Conservation (phyloP, 1,284 basidiomycete species). For the Papiliotrema laurentii region DNA sequence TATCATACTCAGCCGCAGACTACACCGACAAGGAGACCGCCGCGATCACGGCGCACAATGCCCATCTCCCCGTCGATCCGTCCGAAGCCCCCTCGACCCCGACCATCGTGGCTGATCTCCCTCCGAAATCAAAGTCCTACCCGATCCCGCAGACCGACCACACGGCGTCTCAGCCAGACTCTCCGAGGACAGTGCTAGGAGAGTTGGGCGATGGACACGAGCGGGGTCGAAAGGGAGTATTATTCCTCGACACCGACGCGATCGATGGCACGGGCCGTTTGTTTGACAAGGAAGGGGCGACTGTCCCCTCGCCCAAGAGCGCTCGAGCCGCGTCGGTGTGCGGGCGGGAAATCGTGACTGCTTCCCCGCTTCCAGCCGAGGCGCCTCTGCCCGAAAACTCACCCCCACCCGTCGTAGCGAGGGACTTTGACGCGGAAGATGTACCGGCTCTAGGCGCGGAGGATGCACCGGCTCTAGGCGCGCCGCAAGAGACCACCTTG, state of each 20-base stretch:
- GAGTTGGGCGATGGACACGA: background rate
- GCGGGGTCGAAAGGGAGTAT: background rate
- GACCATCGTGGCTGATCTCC: conserved; percentile 22
- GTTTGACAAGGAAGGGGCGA: conserved; percentile 2
- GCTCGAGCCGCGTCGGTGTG: background rate
- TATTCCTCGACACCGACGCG: conserved; percentile 6
- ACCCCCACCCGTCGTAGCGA: background rate
- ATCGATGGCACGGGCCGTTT: conserved; percentile 9
- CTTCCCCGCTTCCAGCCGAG: conserved; percentile 8
- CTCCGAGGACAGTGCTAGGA: background rate
- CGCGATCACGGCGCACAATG: conserved; percentile 24
- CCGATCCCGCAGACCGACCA: conserved; percentile 3
- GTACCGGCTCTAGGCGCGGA: background rate
- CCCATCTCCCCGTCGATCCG: conserved; percentile 7
- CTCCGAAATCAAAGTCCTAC: conserved; percentile 28
- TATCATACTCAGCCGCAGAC: conserved; percentile 7
- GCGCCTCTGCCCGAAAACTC: conserved; percentile 9
- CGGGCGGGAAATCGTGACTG: background rate
- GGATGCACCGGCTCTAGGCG: background rate
- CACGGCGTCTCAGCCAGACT: no score
- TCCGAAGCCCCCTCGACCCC: conserved; percentile 39
- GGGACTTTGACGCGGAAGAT: background rate
- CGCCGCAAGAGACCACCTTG: background rate
- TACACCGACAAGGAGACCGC: conserved; percentile 25
- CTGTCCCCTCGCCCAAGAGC: background rate